A percentile compares a stretch with the other conserved stretches of the same genome.
Conservation (phyloP, 345 rosid genomes). For the Melaleuca quinquenervia region DNA sequence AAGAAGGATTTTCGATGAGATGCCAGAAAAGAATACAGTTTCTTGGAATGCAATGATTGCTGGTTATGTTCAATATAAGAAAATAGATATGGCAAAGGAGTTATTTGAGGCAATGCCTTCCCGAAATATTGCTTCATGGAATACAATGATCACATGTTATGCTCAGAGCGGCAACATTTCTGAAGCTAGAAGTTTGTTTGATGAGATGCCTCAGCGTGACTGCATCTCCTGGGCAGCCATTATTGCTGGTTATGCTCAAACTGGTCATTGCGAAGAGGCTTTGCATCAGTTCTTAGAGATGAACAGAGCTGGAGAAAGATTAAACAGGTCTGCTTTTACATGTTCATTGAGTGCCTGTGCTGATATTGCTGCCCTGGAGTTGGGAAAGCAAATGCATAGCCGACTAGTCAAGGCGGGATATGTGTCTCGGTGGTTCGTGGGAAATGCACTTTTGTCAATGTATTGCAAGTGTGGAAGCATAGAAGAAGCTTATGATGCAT, state of each 20-base stretch:
- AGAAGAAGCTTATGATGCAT: conserved; percentile 20
- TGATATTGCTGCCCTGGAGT: conserved; percentile 8
- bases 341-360: conserved; percentile 21
- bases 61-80: conserved; percentile 4
- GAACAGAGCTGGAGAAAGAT: conserved; percentile 4
- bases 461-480: conserved; percentile 19
- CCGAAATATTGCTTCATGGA: conserved; percentile 21
- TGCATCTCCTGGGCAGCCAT: conserved; percentile 21
- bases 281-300: conserved; percentile 7
- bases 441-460: conserved; percentile 22
- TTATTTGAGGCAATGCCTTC: conserved; percentile 18
- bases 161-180: conserved; percentile 13
- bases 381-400: conserved; percentile 20
- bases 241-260: conserved; percentile 23
- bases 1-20: background rate
- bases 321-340: conserved; percentile 2
- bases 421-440: conserved; percentile 13
- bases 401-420: conserved; percentile 14
- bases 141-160: conserved; percentile 22
- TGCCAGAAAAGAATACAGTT: conserved; percentile 12
- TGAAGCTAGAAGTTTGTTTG: conserved; percentile 13
- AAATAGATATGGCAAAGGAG: conserved; percentile 3
- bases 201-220: conserved; percentile 16
- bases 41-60: conserved; percentile 15
- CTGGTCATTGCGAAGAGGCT: conserved; percentile 18